A percentile compares a stretch with the other conserved stretches of the same genome.
phyloP scores from a whole-genome alignment of 345 rosid species.

The Eucalyptus grandis region DNA sequence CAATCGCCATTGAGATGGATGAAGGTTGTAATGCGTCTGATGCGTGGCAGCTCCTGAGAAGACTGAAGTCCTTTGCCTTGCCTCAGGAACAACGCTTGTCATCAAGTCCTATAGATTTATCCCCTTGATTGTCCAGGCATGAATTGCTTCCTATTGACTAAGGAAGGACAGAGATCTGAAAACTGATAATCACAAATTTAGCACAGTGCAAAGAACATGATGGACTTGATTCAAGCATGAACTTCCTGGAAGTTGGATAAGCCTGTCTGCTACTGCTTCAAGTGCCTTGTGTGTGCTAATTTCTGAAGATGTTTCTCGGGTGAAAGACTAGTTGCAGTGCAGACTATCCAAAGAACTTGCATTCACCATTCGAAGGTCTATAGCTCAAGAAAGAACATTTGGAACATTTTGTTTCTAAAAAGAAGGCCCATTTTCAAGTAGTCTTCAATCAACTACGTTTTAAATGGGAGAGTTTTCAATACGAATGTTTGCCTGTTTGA shows the following conservation, averaged over 20 bases:
- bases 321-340: not conserved
- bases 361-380: not conserved
- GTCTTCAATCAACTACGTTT: not conserved
- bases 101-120: conserved; percentile 14
- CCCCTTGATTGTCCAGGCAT: conserved; percentile 19
- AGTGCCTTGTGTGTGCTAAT: not conserved
- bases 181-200: not conserved
- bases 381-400: not conserved
- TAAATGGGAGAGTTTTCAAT: not conserved
- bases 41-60: conserved; percentile 65
- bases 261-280: not conserved
- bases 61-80: conserved; percentile 21
- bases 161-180: not conserved
- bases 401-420: not conserved
- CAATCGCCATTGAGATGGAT: conserved; percentile 60
- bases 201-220: not conserved
- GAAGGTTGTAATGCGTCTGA: conserved; percentile 60
- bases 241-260: not conserved
- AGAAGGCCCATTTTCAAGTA: not conserved
- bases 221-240: not conserved
- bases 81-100: not conserved
- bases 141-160: not conserved
- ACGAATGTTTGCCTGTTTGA: not conserved
- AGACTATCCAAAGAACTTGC: not conserved
- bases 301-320: not conserved